These are phyloP conservation scores for Syzygium oleosum DNA, from an alignment of 345 rosid genomes.

Conservation along the genomic window DNA sequence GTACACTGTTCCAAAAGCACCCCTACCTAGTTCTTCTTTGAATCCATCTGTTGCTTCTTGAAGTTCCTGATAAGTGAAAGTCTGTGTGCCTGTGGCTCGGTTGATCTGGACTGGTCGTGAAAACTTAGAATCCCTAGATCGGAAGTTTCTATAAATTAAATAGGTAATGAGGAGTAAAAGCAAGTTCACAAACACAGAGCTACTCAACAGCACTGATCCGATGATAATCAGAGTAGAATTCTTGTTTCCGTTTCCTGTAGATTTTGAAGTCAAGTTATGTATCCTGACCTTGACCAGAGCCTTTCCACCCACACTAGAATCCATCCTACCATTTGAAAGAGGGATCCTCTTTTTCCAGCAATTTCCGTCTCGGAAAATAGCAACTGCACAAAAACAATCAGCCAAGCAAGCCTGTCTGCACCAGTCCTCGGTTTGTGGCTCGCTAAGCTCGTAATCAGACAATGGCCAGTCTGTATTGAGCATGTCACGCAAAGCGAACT, in stretches of 20 bases:
- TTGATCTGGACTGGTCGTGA: too few species aligned
- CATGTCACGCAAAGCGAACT: constrained; percentile 4
- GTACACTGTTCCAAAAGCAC: constrained; percentile 17
- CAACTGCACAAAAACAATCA: constrained; percentile 46
- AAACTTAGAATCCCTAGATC: not conserved
- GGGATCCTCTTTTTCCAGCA: constrained; percentile 52
- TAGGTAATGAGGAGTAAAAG: not conserved
- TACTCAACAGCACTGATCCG: not conserved
- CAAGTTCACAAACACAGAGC: not conserved
- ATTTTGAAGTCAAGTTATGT: not conserved
- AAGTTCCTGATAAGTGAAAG: not conserved
- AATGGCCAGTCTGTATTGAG: constrained; percentile 11
- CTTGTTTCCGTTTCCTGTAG: not conserved
- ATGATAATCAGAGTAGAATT: not conserved
- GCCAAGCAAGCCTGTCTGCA: constrained; percentile 34
- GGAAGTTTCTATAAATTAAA: not conserved
- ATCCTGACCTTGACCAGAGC: constrained; percentile 29
- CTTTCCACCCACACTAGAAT: rapidly evolving
- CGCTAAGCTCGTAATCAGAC: constrained; percentile 16
- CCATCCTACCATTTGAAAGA: constrained; percentile 20
- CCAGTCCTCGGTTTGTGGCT: constrained; percentile 11
- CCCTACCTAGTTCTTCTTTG: constrained; percentile 3
- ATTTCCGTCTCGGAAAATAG: not conserved
- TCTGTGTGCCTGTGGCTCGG: not conserved
- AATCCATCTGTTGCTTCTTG: not conserved